Evolutionary conservation across 805 yeast genomes (phyloP), one percentile per base, ranked within the genome.

Genomic region (Metschnikowia drakensbergensis): DNA sequence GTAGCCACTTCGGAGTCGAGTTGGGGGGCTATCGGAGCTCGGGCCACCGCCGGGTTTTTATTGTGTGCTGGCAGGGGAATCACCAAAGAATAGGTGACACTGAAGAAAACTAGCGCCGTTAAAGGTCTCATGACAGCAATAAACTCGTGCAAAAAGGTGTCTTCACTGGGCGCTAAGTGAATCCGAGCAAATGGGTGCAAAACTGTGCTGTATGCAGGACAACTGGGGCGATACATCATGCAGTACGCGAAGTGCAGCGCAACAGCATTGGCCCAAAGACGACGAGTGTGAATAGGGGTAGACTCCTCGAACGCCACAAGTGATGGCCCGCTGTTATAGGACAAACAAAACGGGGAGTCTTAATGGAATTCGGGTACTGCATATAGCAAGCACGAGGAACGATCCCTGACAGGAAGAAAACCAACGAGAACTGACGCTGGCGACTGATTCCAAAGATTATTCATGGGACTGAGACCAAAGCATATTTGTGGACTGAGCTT

Each of bases 211-310:
- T 6, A 8, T 17, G 29, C 29, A 17, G 27, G 6, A 1, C 23
- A 3, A 31, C 36, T 31, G 36, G 44, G 22, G 44, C 11, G 11
- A 5, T 69, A 52, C 3, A 74, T 65, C 9, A 73, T 70, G 55
- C 70, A 71, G 27, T 66, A 54, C 1, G 77, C 71, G 6, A 68
- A 47, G 50, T 69, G 72, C 62, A 67, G 66, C 6, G 68, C 67
- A 17, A 17, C 17, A 17, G 17, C 17, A 62, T 56, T 10, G 69
- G 47, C 78, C 78, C 2, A 17, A 17, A 17, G 17, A 17, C 17
- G 17, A 17, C 17, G 17, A 17, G 17, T 17, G 17, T 17, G 17
- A 17, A 17, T 17, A 17, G 17, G 17, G 17, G 2, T 17, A 17
- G 17, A 17, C 17, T 17, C 17, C 17, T 17, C 17, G 17, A 17